Evolutionary conservation across 2,329 filamentous ascomycete genomes (phyloP).

Genomic region (Botrytis tulipae): DNA sequence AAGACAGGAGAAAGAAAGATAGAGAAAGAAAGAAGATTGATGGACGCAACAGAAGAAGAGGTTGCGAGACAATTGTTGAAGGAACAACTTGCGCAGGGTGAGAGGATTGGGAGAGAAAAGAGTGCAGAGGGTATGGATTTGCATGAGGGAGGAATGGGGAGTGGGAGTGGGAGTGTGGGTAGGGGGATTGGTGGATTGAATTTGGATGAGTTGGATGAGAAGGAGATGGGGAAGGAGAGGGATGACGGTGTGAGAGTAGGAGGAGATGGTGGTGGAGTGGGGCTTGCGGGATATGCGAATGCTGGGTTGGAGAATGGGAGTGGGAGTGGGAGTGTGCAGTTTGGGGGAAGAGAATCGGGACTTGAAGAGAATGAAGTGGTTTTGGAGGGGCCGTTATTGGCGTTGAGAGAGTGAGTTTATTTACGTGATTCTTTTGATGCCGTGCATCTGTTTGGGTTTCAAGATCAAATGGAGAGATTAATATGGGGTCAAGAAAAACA

Average conservation of each 20-base stretch:
- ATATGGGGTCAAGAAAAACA: background rate
- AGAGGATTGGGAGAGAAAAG: background rate
- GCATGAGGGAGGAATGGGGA: background rate
- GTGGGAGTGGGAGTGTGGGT: background rate
- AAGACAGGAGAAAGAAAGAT: background rate
- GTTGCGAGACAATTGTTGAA: background rate
- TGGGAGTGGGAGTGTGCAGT: background rate
- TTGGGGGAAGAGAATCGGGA: background rate
- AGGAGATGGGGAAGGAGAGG: background rate
- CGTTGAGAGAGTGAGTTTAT: conserved; percentile 11
- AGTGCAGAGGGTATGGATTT: background rate
- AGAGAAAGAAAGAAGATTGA: background rate
- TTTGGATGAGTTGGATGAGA: background rate
- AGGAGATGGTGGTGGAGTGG: no score
- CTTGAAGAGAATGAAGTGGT: conserved; percentile 9
- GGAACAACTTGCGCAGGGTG: background rate
- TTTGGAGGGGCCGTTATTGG: conserved; percentile 6
- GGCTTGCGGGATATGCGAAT: background rate
- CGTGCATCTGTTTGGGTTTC: background rate
- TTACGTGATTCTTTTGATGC: background rate
- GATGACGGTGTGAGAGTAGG: background rate
- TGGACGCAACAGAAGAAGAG: background rate
- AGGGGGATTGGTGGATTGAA: background rate
- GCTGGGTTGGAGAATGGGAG: background rate
- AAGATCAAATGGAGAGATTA: no score